Percentiles rank a stretch among this genome's conserved stretches.
Conservation (phyloP, 345 rosid species). For the Erodium maritimum region DNA sequence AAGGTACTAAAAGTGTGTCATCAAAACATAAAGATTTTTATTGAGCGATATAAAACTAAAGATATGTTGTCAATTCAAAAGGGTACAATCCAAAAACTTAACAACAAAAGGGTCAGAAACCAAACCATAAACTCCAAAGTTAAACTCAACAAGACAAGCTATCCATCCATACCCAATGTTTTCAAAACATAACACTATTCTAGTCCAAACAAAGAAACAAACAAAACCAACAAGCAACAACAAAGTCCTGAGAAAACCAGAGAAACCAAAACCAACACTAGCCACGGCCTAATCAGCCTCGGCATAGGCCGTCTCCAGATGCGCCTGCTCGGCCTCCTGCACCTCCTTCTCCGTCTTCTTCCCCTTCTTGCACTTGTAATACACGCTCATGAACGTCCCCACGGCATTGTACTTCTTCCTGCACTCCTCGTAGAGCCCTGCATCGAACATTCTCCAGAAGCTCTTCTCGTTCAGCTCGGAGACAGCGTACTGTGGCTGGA, state of each 20-base stretch:
- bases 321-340: conserved; percentile 84
- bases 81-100: no score
- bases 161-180: no score
- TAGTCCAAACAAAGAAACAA: no score
- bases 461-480: conserved; percentile 81
- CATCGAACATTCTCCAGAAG: conserved; percentile 98
- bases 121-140: no score
- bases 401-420: conserved; percentile 83
- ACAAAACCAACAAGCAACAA: not conserved
- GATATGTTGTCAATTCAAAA: no score
- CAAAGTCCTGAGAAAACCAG: conserved; percentile 3
- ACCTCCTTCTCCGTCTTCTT: conserved; percentile 99
- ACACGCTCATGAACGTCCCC: conserved; percentile 95
- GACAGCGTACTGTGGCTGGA: conserved; percentile 94
- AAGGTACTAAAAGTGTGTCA: no score
- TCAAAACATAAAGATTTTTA: no score
- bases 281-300: conserved; percentile 25
- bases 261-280: not conserved
- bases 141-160: no score
- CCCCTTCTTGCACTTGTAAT: conserved; percentile 96
- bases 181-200: no score
- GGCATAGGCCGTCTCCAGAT: conserved; percentile 54
- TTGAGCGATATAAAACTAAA: no score
- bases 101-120: no score
- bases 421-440: conserved; percentile 64